Evolutionary conservation across 2,329 filamentous ascomycete species (phyloP), one percentile per base, ranked within the genome.

Genomic region (Sporothrix humicola): DNA sequence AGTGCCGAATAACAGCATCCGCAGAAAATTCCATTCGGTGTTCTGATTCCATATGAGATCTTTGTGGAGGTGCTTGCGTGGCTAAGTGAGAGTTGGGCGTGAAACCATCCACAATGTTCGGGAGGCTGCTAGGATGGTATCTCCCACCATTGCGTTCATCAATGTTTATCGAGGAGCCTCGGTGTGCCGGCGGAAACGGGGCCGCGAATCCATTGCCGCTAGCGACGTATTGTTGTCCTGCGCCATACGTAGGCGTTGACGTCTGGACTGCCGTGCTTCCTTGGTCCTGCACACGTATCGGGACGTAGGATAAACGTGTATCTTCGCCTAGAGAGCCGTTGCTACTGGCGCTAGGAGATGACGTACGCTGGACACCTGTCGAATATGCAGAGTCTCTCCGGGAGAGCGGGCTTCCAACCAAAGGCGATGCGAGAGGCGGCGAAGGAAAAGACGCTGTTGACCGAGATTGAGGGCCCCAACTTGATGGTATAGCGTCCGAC

Each of bases 401-500:
- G 1, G 50, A 48, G 50, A 59, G 61, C 1, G 72, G 42, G 8
- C 65, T 68, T 10, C 66, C 61, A 17, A 23, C 20, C 7, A 31
- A 20, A 13, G 71, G 73, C n/a, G 70, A 74, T 1, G 59, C 26
- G 13, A 71, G 17, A 1, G 59, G 65, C 1, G 66, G 71, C 0
- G 71, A 74, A 6, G 71, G 71, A 46, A 72, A 72, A 1, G 71
- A 42, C 37, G 70, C 6, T 7, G 31, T 37, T 20, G 56, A n/a
- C 12, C 66, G 72, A 50, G 8, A 6, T 23, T 61, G 54, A 6
- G 71, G 26, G 1, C 66, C 68, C 73, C 58, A 72, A 12, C 20
- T 17, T 9, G 37, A 17, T 20, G 66, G 66, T 13, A 46, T 50
- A 1, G 37, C 46, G 37, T 61, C 44, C 0, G 73, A 46, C 5